Percentiles rank a stretch among this genome's conserved stretches.
Conservation (phyloP, 176 grass and related monocot genomes). For the bread wheat (Triticum aestivum) region IWGSC_CS_RefSeq_v2.1 NC_057807.1:71110492-71110991, state of each 20-base stretch:
- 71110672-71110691: conserved; percentile 29
- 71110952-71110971: neutral
- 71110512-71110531: no score
- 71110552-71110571: neutral
- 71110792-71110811: neutral
- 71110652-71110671: neutral
- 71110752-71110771: neutral
- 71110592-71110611: neutral
- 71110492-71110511: no score
- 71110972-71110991: neutral
- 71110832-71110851: no score
- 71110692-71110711: conserved; percentile 19
- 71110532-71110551: neutral
- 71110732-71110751: neutral
- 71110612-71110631: neutral
- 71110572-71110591: neutral
- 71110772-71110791: conserved; percentile 11
- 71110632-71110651: neutral
- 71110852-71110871: neutral
- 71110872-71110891: neutral
- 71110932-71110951: no score
- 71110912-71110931: neutral
- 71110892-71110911: neutral
- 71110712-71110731: conserved; percentile 2
- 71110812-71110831: neutral